phyloP scores from a whole-genome alignment of 2,329 filamentous ascomycete species.

The Neonectria hederae region DNA sequence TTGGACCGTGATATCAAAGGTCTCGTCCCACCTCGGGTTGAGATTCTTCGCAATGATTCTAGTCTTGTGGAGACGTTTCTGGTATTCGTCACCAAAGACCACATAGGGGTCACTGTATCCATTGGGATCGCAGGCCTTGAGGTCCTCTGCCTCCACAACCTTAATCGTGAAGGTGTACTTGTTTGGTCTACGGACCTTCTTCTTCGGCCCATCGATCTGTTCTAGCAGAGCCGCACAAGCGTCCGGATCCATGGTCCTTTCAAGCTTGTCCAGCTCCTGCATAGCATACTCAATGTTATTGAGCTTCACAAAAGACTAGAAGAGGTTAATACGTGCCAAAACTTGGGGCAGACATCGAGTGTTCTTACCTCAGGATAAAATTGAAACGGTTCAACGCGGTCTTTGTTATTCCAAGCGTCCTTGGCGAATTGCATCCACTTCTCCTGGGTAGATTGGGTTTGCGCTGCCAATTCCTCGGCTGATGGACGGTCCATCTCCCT shows the following conservation, averaged over 20 bases:
- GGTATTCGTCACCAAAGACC: conserved; percentile 95
- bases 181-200: conserved; percentile 71
- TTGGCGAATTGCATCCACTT: conserved; percentile 93
- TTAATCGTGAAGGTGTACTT: conserved; percentile 99
- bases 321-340: conserved; percentile 42
- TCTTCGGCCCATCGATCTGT: conserved; percentile 75
- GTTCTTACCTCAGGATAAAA: conserved; percentile 85
- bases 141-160: conserved; percentile 95
- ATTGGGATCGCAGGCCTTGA: conserved; percentile 97
- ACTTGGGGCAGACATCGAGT: not conserved
- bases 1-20: conserved; percentile 92
- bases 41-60: conserved; percentile 89
- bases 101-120: conserved; percentile 97
- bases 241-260: conserved; percentile 90
- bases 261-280: conserved; percentile 88
- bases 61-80: conserved; percentile 95
- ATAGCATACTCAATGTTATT: conserved; percentile 98
- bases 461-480: conserved; percentile 83
- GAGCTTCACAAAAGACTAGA: conserved; percentile 91
- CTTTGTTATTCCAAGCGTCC: conserved; percentile 90
- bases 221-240: conserved; percentile 85
- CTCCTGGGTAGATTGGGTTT: conserved; percentile 84
- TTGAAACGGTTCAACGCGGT: conserved; percentile 95
- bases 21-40: conserved; percentile 97
- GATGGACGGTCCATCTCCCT: conserved; percentile 94